Percentiles rank a stretch among this genome's conserved stretches.
These are phyloP conservation scores for Hypomontagnella monticulosa DNA, from an alignment of 495 filamentous ascomycete genomes.

Conservation along the genomic window DNA sequence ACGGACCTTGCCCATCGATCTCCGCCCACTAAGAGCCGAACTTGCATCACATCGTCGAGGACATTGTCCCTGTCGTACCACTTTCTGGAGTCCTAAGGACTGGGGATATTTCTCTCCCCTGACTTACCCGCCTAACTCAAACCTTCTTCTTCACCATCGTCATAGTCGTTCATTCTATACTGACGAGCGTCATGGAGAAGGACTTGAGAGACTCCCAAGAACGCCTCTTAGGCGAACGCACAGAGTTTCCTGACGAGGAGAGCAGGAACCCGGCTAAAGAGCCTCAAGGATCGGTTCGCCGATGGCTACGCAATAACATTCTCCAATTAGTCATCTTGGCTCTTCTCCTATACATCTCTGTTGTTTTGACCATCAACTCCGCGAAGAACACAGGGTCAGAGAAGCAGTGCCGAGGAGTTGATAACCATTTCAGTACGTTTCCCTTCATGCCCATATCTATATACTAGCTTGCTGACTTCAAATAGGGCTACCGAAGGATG, in stretches of 20 bases:
- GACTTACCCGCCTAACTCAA: neutral
- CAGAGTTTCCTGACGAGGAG: neutral
- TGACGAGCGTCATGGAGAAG: neutral
- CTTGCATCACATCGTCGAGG: no score
- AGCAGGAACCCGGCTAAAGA: neutral
- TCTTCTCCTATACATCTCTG: slow-evolving; percentile 8
- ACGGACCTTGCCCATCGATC: no score
- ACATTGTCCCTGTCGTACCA: neutral
- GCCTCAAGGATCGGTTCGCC: neutral
- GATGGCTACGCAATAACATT: slow-evolving; percentile 1
- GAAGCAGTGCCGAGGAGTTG: neutral
- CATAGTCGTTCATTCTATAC: neutral
- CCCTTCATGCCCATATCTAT: neutral
- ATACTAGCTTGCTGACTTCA: neutral
- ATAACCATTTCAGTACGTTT: slow-evolving; percentile 7
- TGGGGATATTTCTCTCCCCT: neutral
- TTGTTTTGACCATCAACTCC: slow-evolving; percentile 2
- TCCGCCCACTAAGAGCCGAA: no score
- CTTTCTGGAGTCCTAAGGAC: neutral
- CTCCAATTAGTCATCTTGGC: neutral
- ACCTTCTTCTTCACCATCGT: neutral
- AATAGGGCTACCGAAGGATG: slow-evolving; percentile 4
- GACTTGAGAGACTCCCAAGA: slow-evolving; percentile 1
- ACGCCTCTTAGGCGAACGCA: slow-evolving; percentile 4
- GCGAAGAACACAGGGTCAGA: neutral